Evolutionary conservation across 1,139 yeast species (phyloP), one percentile per base, ranked within the genome.

Genomic region (Yamadazyma triangularis): DNA sequence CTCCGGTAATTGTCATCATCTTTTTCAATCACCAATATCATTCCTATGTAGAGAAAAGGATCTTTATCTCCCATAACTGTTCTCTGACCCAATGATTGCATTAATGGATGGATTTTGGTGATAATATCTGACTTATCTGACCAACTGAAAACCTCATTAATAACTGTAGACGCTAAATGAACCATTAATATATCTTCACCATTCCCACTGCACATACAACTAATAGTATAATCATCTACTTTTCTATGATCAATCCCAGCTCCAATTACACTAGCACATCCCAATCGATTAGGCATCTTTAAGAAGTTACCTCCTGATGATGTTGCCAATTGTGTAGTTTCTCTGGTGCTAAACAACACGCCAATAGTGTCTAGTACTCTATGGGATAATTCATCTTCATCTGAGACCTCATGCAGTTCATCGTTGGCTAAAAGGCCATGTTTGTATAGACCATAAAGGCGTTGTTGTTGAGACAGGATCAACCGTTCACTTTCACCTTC

Each of bases 271-370:
- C 72, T 78, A 14, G 79, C 76, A 51, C 79, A 73, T 5, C 79
- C 78, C 4, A 72, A 54, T 32, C 80, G 42, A 0, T 77, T 76
- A 0, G 72, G 70, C 2, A 60, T 37, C 39, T 73, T 71, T 43
- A 70, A 63, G 36, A 69, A 58, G 36, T 70, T 69, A 0, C 80
- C 80, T 2, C 80, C 80, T 0, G 77, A 71, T 1, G 78, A 71
- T 1, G 71, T 48, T 0, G 62, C 69, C 1, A 64, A 33, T 0
- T 47, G 44, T 0, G 63, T 53, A 2, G 20, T 25, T n/a, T 27
- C 25, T 4, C 39, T 30, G 27, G 34, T 14, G 7, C 46, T 33
- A 22, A 49, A 45, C 1, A 57, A 39, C 1, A 62, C 18, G 0
- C 70, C 71, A 15, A 65, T 50, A 1, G 71, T 65, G 36, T 65